Evolutionary conservation across 2,329 filamentous ascomycete species (phyloP), one percentile per base, ranked within the genome.

Genomic region (Sphaceloma murrayae): DNA sequence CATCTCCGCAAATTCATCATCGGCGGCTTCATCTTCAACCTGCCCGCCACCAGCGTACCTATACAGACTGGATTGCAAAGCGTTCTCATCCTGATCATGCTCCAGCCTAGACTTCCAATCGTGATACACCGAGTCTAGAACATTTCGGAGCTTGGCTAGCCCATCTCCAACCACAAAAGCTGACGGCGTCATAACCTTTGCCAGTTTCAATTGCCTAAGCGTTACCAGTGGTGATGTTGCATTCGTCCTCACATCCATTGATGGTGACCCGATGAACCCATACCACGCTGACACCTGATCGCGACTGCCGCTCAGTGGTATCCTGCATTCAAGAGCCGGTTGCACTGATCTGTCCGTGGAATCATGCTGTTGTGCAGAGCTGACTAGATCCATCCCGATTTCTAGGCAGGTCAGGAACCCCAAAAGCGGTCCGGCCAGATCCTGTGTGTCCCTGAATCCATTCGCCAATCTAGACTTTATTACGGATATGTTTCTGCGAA

Each of bases 361-460:
- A 7, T 13, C 18, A 5, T 17, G 29, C n/a, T 39, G 33, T 2
- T 24, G 21, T 5, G 27, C 45, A 26, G 27, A 13, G 8, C 38
- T 26, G 7, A 43, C 34, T 16, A 51, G 34, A 3, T 36, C 43
- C 9, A 51, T 44, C 2, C 86, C 88, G 48, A 94, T 67, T 52
- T 82, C 77, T 7, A 96, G 67, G 53, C 85, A 85, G 47, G 82
- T 78, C 32, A 96, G 68, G 51, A 95, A 82, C 43, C 82, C 85
- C 33, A 86, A 71, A 8, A 86, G 73, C 3, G 86, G 88, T 33
- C 75, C 70, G 0, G 82, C 84, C 53, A 96, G 76, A 57, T 98
- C 91, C 49, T 86, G 84, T 55, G 95, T 96, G 10, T 78, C 78
- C 29, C 78, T 74, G 57, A 87, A 93, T 26, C 78, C 72, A 21